Evolutionary conservation across 2,329 filamentous ascomycete genomes (phyloP).

Genomic region (Pyricularia pennisetigena): DNA sequence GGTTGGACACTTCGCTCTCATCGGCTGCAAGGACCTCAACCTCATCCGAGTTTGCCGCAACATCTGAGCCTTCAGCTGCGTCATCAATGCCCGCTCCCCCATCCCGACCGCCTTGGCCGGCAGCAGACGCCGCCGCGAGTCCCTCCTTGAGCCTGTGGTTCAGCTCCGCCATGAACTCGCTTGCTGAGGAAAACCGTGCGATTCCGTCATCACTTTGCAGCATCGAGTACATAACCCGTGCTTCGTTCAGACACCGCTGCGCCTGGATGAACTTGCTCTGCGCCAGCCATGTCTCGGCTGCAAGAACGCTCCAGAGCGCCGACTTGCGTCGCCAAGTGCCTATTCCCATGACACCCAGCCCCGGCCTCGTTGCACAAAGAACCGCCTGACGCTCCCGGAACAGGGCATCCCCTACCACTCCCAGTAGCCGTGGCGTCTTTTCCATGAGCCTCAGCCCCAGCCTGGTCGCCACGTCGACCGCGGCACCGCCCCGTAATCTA

Average conservation of each 20-base stretch:
- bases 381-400: constrained; percentile 78
- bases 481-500: constrained; percentile 66
- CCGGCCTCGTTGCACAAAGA: constrained; percentile 69
- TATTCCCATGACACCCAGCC: constrained; percentile 55
- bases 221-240: constrained; percentile 43
- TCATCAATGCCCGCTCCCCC: constrained; percentile 8
- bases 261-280: constrained; percentile 71
- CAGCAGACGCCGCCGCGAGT: constrained; percentile 23
- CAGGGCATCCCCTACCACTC: constrained; percentile 67
- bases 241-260: constrained; percentile 65
- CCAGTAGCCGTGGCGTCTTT: constrained; percentile 53
- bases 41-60: constrained; percentile 18
- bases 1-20: constrained; percentile 28
- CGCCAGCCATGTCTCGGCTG: constrained; percentile 74
- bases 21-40: constrained; percentile 22
- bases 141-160: constrained; percentile 38
- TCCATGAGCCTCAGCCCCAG: constrained; percentile 80
- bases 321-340: constrained; percentile 74
- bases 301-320: constrained; percentile 78
- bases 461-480: constrained; percentile 75
- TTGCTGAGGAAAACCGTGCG: constrained; percentile 38
- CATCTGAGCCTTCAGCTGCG: constrained; percentile 19
- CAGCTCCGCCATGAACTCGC: constrained; percentile 40
- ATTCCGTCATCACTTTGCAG: constrained; percentile 41
- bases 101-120: constrained; percentile 1